Conservation (phyloP, 768 basidiomycete species). For the Pleurotus sapidus region DNA sequence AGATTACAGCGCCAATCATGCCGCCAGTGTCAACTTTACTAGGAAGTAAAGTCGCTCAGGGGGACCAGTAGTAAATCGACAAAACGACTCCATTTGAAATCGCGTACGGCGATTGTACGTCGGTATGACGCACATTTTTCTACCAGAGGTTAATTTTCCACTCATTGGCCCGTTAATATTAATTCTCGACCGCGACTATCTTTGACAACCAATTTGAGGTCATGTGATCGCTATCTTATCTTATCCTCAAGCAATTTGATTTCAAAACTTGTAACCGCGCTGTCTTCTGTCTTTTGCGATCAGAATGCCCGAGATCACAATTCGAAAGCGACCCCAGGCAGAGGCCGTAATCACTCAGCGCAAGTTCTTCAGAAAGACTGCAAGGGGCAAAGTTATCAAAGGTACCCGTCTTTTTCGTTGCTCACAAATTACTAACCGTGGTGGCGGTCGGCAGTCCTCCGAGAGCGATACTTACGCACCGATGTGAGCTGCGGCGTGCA, state of each 20-base stretch:
- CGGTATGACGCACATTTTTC: too few relatives aligned
- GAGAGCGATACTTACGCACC: conserved; percentile 91
- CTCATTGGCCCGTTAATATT: too few relatives aligned
- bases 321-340: conserved; percentile 65
- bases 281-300: conserved; percentile 26
- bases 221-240: neutral
- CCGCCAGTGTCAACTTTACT: too few relatives aligned
- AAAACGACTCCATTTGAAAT: too few relatives aligned
- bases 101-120: too few relatives aligned
- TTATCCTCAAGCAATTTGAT: conserved; percentile 52
- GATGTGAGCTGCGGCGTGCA: conserved; percentile 87
- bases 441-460: conserved; percentile 54
- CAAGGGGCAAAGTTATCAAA: conserved; percentile 90
- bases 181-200: too few relatives aligned
- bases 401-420: conserved; percentile 48
- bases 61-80: too few relatives aligned
- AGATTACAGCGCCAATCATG: too few relatives aligned
- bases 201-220: too few relatives aligned
- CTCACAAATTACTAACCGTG: neutral
- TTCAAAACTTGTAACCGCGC: conserved; percentile 67
- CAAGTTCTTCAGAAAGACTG: conserved; percentile 96
- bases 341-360: conserved; percentile 79
- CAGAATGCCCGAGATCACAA: conserved; percentile 57
- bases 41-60: too few relatives aligned
- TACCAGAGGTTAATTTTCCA: too few relatives aligned